Evolutionary conservation across 108 stramenopile genomes (phyloP).

Genomic region (Chaetoceros muelleri): DNA sequence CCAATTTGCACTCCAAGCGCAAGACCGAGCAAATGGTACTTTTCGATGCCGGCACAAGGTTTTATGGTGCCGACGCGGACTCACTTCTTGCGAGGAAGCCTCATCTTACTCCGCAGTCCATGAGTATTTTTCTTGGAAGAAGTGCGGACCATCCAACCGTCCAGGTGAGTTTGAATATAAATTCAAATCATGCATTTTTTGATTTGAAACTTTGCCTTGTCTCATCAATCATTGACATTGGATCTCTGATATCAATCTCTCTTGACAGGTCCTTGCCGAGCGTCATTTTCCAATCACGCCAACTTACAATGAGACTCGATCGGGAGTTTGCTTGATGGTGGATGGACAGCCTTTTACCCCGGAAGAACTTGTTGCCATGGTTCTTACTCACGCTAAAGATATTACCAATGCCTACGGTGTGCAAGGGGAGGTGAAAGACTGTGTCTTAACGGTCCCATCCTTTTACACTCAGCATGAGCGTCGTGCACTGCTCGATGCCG

Average conservation of each 20-base stretch:
- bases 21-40: conserved; percentile 97
- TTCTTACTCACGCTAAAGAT: conserved; percentile 86
- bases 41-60: conserved; percentile 89
- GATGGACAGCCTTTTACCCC: conserved; percentile 78
- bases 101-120: conserved; percentile 60
- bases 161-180: conserved; percentile 24
- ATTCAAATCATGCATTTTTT: too few species aligned
- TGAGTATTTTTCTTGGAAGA: conserved; percentile 81
- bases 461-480: conserved; percentile 94
- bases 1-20: conserved; percentile 96
- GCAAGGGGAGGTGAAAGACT: conserved; percentile 63
- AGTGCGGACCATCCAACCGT: conserved; percentile 71
- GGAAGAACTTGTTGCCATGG: conserved; percentile 96
- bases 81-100: conserved; percentile 88
- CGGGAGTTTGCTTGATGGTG: conserved; percentile 48
- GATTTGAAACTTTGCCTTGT: too few species aligned
- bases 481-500: conserved; percentile 88
- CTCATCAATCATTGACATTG: too few species aligned
- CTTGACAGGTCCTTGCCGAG: conserved; percentile 42
- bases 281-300: conserved; percentile 67
- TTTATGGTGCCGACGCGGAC: conserved; percentile 92
- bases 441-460: conserved; percentile 93
- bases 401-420: conserved; percentile 82
- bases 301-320: conserved; percentile 73
- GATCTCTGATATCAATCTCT: neutral